Evolutionary conservation across 1,284 basidiomycete genomes (phyloP).

Genomic region (Sutorius eximius): DNA sequence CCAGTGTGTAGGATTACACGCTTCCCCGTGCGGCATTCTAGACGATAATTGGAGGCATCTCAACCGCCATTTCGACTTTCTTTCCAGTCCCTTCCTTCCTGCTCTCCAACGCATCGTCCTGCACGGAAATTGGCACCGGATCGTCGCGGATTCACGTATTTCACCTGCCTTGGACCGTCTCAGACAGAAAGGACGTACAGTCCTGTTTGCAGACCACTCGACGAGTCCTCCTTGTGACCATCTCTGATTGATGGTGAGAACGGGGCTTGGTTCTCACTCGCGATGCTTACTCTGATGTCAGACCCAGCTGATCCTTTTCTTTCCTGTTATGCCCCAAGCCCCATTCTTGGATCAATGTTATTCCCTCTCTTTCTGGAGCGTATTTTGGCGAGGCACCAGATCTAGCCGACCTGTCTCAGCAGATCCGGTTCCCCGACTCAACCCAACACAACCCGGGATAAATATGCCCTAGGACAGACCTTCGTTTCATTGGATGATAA

Average conservation of each 20-base stretch:
- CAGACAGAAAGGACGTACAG: slow-evolving; percentile 19
- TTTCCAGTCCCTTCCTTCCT: slow-evolving; percentile 40
- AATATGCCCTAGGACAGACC: background rate
- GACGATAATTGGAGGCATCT: slow-evolving; percentile 46
- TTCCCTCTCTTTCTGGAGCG: background rate
- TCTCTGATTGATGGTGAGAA: slow-evolving; percentile 18
- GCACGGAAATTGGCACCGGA: slow-evolving; percentile 51
- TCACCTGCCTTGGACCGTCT: slow-evolving; percentile 16
- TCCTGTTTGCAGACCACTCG: slow-evolving; percentile 15
- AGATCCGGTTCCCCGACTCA: background rate
- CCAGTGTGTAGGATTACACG: slow-evolving; percentile 50
- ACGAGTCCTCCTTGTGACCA: slow-evolving; percentile 20
- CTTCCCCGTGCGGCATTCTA: slow-evolving; percentile 42
- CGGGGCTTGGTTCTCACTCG: background rate
- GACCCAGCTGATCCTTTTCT: background rate
- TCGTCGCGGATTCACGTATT: slow-evolving; percentile 38
- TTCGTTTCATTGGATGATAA: background rate
- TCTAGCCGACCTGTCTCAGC: background rate
- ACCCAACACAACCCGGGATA: background rate
- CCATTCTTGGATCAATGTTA: background rate
- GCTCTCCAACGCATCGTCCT: slow-evolving; percentile 42
- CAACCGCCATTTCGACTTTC: slow-evolving; percentile 46
- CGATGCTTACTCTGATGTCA: background rate
- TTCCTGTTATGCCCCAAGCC: background rate
- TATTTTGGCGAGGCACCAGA: background rate